Base-by-base conservation (phyloP, 2,329 filamentous ascomycete species). In the Sarocladium kiliense region DNA sequence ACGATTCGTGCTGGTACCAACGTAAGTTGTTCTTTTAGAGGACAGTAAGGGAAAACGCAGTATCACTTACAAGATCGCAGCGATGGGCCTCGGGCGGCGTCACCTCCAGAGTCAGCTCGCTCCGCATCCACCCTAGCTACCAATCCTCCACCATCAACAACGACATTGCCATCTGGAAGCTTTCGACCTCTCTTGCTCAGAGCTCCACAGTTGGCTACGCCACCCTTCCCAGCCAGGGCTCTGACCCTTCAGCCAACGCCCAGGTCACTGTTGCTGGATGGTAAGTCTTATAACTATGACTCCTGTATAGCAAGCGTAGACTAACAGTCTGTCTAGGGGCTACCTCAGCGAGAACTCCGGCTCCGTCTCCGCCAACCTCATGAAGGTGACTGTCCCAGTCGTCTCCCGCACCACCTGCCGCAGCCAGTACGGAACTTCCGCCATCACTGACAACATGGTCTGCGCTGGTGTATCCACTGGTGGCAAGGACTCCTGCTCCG, bases 401-500 rank as follows among this genome's bases (percentile, higher is more conserved):
- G 56, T 68, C 57, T 58, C 60, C 42, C 66, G 66, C 51, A n/a
- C 62, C 16, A 59, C 60, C n/a, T 68, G 66, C 61, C 58, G 58
- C 42, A 6, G 55, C n/a, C 49, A 61, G 55, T 68, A 68, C 44
- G 54, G 60, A 0, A 53, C 57, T n/a, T 61, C 58, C 3, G 25
- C 57, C 53, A 57, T 68, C 56, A 68, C 65, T 49, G 55, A 54
- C 56, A 59, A 60, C 61, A 69, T 68, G 67, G 61, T 69, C 62
- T 69, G 67, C 60, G 67, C 67, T 44, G 67, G 65, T 10, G 27
- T 60, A 10, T 14, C 58, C 2, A 44, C 50, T 3, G 67, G 67
- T 12, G 66, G 64, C 36, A 64, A 62, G 59, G 67, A 69, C 58
- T 61, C 67, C 16, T 69, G 67, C 66, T 59, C 62, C 27, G 65